A percentile compares a stretch with the other conserved stretches of the same genome.
Conservation (phyloP, 441 rosid genomes). For the Gossypium laxum region DNA sequence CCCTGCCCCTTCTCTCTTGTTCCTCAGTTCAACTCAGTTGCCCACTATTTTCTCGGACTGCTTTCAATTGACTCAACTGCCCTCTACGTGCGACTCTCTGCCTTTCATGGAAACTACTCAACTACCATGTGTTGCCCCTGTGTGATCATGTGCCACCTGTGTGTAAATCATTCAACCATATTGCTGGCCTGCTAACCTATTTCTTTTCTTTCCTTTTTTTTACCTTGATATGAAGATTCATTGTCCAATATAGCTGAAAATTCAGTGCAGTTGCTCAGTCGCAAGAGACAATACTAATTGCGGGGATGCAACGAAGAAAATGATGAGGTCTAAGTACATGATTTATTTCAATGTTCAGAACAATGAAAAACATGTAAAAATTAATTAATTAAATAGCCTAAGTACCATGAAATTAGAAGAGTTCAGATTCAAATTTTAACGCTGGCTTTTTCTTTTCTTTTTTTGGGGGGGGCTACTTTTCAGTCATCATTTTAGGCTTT, state of each 20-base stretch:
- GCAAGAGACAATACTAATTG: not conserved
- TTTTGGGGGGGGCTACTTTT: no score
- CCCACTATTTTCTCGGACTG: not conserved
- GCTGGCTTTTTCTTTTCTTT: not conserved
- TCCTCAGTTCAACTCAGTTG: not conserved
- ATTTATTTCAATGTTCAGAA: not conserved
- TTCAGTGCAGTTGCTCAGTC: not conserved
- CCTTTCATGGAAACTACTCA: not conserved
- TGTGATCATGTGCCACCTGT: not conserved
- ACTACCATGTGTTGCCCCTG: not conserved
- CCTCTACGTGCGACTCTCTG: constrained; percentile 9
- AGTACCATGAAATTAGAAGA: not conserved
- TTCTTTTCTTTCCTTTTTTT: not conserved
- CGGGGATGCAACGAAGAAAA: not conserved
- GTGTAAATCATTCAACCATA: not conserved
- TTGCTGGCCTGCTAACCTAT: not conserved
- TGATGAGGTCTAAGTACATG: not conserved
- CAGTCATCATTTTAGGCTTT: not conserved
- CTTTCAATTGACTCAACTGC: not conserved
- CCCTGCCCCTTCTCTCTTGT: not conserved
- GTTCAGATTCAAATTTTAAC: not conserved
- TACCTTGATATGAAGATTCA: not conserved
- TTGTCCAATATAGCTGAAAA: not conserved
- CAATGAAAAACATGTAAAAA: not conserved
- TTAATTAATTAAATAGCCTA: not conserved